Evolutionary conservation across 441 rosid genomes (phyloP).

Genomic region (Populus trichocarpa): DNA sequence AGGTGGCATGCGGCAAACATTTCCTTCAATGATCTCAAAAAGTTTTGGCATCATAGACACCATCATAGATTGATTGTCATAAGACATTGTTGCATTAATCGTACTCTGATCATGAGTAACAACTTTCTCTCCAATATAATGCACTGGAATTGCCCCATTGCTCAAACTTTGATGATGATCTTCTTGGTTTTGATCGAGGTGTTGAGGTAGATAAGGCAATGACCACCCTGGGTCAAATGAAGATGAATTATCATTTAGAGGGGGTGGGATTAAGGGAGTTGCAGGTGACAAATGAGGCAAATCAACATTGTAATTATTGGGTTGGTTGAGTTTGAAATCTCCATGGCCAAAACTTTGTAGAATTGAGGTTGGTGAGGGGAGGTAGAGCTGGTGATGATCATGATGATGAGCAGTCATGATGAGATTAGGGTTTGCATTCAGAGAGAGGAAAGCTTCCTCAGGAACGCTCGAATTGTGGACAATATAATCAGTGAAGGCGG

Average conservation of each 20-base stretch:
- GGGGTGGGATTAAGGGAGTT: slow-evolving; percentile 9
- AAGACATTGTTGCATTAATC: slow-evolving; percentile 18
- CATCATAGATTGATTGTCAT: slow-evolving; percentile 15
- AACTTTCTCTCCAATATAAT: slow-evolving; percentile 21
- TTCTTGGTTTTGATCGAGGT: slow-evolving; percentile 35
- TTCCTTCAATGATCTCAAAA: slow-evolving; percentile 53
- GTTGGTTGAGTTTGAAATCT: slow-evolving; percentile 37
- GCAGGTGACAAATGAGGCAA: slow-evolving; percentile 21
- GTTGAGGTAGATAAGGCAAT: slow-evolving; percentile 34
- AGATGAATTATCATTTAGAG: slow-evolving; percentile 19
- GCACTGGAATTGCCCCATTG: slow-evolving; percentile 17
- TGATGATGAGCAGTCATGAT: slow-evolving; percentile 17
- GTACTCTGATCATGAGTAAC: slow-evolving; percentile 25
- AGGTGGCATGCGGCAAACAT: slow-evolving; percentile 24
- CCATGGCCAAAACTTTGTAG: slow-evolving; percentile 44
- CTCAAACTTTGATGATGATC: slow-evolving; percentile 30
- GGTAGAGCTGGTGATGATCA: slow-evolving; percentile 36
- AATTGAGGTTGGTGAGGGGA: slow-evolving; percentile 38
- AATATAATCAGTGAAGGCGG: slow-evolving; percentile 24
- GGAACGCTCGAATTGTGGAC: slow-evolving; percentile 27
- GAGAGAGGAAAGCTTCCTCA: slow-evolving; percentile 42
- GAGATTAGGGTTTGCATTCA: slow-evolving; percentile 61
- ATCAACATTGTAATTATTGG: slow-evolving; percentile 22
- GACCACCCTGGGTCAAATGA: slow-evolving; percentile 39
- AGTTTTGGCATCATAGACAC: slow-evolving; percentile 46